Conservation (phyloP, 2,329 filamentous ascomycete genomes). For the Pestalotiopsis fici region DNA sequence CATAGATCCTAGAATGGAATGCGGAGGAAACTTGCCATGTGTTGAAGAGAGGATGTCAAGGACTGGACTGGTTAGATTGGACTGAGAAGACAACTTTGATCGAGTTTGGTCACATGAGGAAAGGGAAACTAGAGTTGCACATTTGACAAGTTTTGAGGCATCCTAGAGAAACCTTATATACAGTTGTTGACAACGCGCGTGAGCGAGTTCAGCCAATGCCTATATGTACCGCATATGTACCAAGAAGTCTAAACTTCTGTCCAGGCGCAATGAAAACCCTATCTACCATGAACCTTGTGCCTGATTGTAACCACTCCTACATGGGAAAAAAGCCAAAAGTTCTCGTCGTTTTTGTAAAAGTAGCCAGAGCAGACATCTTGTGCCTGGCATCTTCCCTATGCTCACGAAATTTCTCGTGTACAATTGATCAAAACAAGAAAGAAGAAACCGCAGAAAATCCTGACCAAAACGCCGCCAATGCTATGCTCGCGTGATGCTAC, state of each 20-base stretch:
- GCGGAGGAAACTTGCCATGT: too few relatives aligned
- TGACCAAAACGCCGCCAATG: background rate
- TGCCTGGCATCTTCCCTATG: background rate
- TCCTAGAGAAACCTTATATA: background rate
- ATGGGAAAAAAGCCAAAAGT: background rate
- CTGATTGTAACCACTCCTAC: background rate
- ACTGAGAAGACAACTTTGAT: too few relatives aligned
- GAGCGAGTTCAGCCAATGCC: background rate
- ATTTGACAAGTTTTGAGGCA: background rate
- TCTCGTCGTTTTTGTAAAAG: background rate
- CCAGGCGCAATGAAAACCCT: background rate
- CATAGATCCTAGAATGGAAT: too few relatives aligned
- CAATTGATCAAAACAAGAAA: background rate
- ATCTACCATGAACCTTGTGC: background rate
- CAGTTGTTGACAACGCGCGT: background rate
- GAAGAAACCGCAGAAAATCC: background rate
- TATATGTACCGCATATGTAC: background rate
- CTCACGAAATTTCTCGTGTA: background rate
- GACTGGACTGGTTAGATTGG: too few relatives aligned
- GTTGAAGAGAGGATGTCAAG: too few relatives aligned
- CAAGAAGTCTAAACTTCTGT: background rate
- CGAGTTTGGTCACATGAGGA: too few relatives aligned
- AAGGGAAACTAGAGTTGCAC: background rate
- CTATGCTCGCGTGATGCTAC: background rate
- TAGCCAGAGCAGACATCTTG: background rate